A percentile compares a stretch with the other conserved stretches of the same genome.
phyloP scores from a whole-genome alignment of 305 asterid species.

The Fraxinus velutina region DNA sequence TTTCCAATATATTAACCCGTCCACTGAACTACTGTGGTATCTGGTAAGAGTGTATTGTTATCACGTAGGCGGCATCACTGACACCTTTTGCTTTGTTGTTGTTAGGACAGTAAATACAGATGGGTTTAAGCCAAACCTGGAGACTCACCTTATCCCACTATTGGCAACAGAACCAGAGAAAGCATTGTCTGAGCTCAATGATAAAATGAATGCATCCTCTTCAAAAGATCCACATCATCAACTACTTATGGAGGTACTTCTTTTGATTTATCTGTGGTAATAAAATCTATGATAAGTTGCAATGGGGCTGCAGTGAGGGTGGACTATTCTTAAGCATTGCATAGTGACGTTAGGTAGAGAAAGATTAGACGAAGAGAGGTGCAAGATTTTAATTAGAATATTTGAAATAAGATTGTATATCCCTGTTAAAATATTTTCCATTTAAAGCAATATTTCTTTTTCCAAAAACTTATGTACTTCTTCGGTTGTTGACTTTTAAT shows the following conservation, averaged over 20 bases:
- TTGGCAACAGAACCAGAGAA: constrained; percentile 65
- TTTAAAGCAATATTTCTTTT: not conserved
- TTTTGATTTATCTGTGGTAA: constrained; percentile 21
- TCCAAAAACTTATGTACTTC: not conserved
- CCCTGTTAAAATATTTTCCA: not conserved
- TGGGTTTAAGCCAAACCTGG: constrained; percentile 95
- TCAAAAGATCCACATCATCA: constrained; percentile 68
- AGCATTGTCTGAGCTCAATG: constrained; percentile 46
- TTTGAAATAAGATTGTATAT: not conserved
- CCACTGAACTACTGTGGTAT: not conserved
- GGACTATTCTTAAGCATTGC: not conserved
- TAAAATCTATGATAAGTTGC: constrained; percentile 4
- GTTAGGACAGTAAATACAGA: constrained; percentile 83
- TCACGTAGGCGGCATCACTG: constrained; percentile 14
- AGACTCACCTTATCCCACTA: constrained; percentile 85
- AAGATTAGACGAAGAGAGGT: not conserved
- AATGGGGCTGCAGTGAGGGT: constrained; percentile 15
- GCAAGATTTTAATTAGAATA: not conserved
- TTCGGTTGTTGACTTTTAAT: not conserved
- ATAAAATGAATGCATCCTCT: constrained; percentile 43
- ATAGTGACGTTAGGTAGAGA: constrained; percentile 10
- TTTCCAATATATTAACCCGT: constrained; percentile 13
- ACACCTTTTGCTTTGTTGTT: constrained; percentile 33
- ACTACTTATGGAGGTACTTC: constrained; percentile 73
- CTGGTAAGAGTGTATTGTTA: constrained; percentile 17